phyloP scores from a whole-genome alignment of 2,329 filamentous ascomycete species.

The Fusarium sp. region DNA sequence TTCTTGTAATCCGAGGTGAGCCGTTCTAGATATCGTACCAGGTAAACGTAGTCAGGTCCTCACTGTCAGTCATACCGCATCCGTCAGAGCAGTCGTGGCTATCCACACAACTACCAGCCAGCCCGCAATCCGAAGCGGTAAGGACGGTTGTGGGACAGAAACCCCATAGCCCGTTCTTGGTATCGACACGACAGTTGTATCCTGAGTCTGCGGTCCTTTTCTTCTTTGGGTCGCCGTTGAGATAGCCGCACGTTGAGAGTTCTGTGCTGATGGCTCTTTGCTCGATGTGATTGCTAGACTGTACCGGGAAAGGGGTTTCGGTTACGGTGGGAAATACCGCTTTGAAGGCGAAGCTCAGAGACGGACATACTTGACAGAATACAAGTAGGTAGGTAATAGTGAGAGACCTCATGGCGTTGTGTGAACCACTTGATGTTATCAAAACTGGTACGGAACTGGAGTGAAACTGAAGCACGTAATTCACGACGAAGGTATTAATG shows the following conservation, averaged over 20 bases:
- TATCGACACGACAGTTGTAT: slow-evolving; percentile 55
- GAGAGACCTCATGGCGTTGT: slow-evolving; percentile 4
- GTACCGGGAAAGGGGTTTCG: neutral
- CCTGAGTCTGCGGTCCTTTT: slow-evolving; percentile 51
- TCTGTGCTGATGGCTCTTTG: slow-evolving; percentile 32
- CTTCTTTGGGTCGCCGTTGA: slow-evolving; percentile 48
- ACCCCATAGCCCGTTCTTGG: slow-evolving; percentile 53
- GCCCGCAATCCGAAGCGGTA: slow-evolving; percentile 54
- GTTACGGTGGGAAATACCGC: neutral
- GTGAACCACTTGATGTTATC: neutral
- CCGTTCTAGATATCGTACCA: slow-evolving; percentile 47
- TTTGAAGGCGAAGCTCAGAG: neutral
- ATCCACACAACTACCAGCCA: slow-evolving; percentile 55
- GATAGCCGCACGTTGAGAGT: slow-evolving; percentile 50
- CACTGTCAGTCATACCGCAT: slow-evolving; percentile 48
- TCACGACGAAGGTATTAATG: neutral
- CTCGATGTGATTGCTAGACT: neutral
- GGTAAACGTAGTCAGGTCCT: slow-evolving; percentile 51
- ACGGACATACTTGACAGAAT: neutral
- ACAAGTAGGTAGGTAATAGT: neutral
- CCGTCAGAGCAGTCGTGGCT: slow-evolving; percentile 48
- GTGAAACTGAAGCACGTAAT: neutral
- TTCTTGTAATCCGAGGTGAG: accelerated
- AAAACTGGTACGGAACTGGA: no score
- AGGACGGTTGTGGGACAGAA: slow-evolving; percentile 55